Base-by-base conservation (phyloP, 306 rosid genomes). In the barrel medic (Medicago truncatula) region DNA sequence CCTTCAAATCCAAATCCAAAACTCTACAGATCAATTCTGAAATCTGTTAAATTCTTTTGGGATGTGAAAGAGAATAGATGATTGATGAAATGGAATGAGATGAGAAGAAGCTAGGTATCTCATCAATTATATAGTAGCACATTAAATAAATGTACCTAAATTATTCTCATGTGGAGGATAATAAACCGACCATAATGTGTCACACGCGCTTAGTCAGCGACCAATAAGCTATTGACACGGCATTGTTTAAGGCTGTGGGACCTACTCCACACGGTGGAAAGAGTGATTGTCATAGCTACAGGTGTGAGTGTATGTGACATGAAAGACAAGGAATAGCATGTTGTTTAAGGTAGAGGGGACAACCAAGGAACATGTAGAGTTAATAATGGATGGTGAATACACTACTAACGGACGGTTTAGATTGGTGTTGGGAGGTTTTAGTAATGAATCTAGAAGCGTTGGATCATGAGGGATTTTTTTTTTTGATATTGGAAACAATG, bases 321-420 rank as follows among this genome's bases (percentile, higher is more conserved):
- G 82, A 74, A 77, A 57, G 83, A 88, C 94, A 87, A 20, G 71
- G 28, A 36, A 61, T 69, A 53, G 70, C 57, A 65, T 18, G 67
- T 53, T 85, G 97, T 64, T 75, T 4, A 25, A 44, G 38, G 39
- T 21, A 46, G 65, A 63, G 87, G 88, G 80, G 85, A 85, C 97
- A 89, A 10, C 0, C 34, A 64, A 17, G 74, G 49, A 82, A 84
- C 92, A 85, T 44, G 56, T 52, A 80, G 81, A 75, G 82, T 81
- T 82, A 58, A 67, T 20, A 52, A 67, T 67, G 2, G 20, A 40
- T 44, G 68, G 54, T 80, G 79, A 86, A 76, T 69, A 78, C 47
- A 21, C 2, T 4, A 38, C 3, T 12, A 81, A 34, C 20, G 25
- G 61, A 91, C 85, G 93, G 88, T 5, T 43, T 8, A 3, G 90